These are phyloP conservation scores for Sesbania bispinosa DNA, from an alignment of 306 rosid genomes.

Conservation along the genomic window DNA sequence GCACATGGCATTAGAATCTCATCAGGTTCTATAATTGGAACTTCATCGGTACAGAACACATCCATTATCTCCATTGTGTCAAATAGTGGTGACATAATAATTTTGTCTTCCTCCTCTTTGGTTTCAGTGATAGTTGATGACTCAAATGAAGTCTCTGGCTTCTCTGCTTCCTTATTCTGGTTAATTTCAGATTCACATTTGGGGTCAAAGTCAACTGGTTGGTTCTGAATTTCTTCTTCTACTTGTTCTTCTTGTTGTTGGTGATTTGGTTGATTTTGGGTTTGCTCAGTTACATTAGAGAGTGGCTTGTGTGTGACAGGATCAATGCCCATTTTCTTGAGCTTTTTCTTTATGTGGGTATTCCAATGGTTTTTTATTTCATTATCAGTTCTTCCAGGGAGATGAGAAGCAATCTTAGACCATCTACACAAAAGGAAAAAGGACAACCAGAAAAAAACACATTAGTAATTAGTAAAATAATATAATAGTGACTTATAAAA, in stretches of 20 bases:
- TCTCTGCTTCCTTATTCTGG: conserved; percentile 21
- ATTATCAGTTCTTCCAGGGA: conserved; percentile 88
- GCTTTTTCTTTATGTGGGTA: conserved; percentile 84
- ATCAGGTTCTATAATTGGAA: conserved; percentile 59
- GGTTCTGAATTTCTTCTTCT: conserved; percentile 19
- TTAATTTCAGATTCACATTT: conserved; percentile 19
- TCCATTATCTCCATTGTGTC: conserved; percentile 40
- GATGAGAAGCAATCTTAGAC: conserved; percentile 87
- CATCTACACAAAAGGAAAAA: conserved; percentile 41
- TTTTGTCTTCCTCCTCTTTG: conserved; percentile 26
- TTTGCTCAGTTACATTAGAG: conserved; percentile 30
- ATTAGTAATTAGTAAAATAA: neutral
- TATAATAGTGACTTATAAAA: neutral
- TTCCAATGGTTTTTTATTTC: conserved; percentile 91
- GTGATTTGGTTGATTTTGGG: conserved; percentile 22
- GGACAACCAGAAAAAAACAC: neutral
- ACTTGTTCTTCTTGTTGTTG: conserved; percentile 11
- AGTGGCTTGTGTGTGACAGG: conserved; percentile 70
- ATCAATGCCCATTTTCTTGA: conserved; percentile 80
- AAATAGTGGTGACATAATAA: conserved; percentile 1
- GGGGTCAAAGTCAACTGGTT: conserved; percentile 21
- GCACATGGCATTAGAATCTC: conserved; percentile 44
- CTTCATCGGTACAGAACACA: conserved; percentile 69
- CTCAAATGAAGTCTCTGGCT: conserved; percentile 36
- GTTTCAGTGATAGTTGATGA: conserved; percentile 36